Evolutionary conservation across 139 green algal species (phyloP).

Genomic region (Picochlorum costavermella): DNA sequence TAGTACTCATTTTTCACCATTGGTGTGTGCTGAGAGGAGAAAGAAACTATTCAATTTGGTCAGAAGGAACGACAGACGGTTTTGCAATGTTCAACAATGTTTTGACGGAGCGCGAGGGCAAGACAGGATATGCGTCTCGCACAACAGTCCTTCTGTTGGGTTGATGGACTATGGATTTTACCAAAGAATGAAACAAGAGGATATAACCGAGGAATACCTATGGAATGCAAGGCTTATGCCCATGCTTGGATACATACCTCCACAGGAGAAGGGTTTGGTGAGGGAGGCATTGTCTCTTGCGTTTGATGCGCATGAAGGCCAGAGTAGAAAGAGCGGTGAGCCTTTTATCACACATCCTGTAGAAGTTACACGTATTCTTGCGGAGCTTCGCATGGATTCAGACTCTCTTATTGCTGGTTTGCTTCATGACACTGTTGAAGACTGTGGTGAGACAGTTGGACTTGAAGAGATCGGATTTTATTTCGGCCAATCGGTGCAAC

Average conservation of each 20-base stretch:
- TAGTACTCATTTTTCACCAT: too few species aligned
- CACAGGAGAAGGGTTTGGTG: constrained; percentile 27
- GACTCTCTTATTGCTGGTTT: constrained; percentile 64
- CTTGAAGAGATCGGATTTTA: constrained; percentile 67
- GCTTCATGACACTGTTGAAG: constrained; percentile 88
- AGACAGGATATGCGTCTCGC: neutral
- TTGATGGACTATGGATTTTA: constrained; percentile 46
- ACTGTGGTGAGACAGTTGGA: constrained; percentile 61
- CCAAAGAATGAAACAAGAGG: constrained; percentile 21
- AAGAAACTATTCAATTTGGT: neutral
- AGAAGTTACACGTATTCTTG: constrained; percentile 75
- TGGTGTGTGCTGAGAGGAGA: neutral
- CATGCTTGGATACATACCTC: constrained; percentile 46
- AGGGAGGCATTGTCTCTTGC: constrained; percentile 54
- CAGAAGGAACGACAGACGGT: too few species aligned
- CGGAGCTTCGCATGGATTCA: constrained; percentile 57
- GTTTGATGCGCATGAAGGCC: constrained; percentile 61
- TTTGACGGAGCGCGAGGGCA: neutral
- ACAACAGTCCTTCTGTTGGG: constrained; percentile 14
- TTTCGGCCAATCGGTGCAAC: constrained; percentile 60
- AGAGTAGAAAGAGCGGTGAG: constrained; percentile 75
- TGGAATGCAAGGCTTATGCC: constrained; percentile 47
- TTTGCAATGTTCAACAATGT: neutral
- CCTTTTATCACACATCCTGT: constrained; percentile 88
- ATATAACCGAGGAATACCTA: constrained; percentile 45